These are phyloP conservation scores for Xylaria sp. DNA, from an alignment of 2,329 filamentous ascomycete genomes.

Conservation along the genomic window DNA sequence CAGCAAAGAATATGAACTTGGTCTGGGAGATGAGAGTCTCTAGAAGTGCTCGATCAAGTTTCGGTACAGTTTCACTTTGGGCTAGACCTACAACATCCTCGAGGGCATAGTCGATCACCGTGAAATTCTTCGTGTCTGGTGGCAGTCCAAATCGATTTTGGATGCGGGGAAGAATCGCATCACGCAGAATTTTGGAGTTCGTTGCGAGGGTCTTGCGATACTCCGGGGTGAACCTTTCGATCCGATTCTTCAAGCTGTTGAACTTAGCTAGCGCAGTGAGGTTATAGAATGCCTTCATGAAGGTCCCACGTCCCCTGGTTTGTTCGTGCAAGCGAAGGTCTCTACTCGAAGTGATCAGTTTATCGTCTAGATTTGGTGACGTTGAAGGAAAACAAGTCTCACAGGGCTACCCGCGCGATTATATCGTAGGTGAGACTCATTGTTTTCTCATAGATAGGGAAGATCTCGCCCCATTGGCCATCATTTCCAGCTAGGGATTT, in stretches of 20 bases:
- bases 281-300: not conserved
- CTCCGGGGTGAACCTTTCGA: not conserved
- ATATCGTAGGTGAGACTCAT: slow-evolving; percentile 35
- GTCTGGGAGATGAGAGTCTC: too few species aligned
- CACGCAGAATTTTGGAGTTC: not conserved
- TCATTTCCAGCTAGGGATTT: slow-evolving; percentile 16
- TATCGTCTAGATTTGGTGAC: not conserved
- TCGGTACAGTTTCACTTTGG: too few species aligned
- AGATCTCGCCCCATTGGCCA: slow-evolving; percentile 24
- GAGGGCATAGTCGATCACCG: not conserved
- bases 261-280: not conserved
- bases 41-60: too few species aligned
- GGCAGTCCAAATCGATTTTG: too few species aligned
- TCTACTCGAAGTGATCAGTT: not conserved
- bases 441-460: slow-evolving; percentile 30
- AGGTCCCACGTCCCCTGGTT: not conserved
- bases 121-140: not conserved
- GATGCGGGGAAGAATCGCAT: too few species aligned
- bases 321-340: slow-evolving; percentile 8
- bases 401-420: slow-evolving; percentile 33
- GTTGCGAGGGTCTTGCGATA: not conserved
- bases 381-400: too few species aligned
- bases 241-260: not conserved
- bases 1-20: too few species aligned
- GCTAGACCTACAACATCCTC: too few species aligned